Conservation (phyloP, 306 rosid genomes). For the Chamaecrista fasciculata region DNA sequence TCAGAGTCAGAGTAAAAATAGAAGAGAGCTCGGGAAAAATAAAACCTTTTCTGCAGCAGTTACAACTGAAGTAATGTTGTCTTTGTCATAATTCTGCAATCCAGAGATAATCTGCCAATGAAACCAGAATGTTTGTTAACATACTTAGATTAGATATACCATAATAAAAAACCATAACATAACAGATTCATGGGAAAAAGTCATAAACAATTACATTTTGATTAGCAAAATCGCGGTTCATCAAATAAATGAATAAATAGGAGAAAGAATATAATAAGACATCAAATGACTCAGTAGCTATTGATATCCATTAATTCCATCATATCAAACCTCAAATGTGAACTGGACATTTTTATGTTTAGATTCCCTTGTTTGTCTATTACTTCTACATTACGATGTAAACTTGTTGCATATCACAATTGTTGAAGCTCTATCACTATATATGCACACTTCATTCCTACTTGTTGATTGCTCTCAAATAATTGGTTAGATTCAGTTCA, state of each 20-base stretch:
- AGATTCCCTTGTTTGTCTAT: slow-evolving; percentile 8
- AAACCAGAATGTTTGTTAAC: slow-evolving; percentile 28
- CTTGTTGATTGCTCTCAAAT: slow-evolving; percentile 2
- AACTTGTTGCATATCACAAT: not conserved
- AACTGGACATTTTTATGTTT: not conserved
- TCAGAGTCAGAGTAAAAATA: not conserved
- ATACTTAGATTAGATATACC: not conserved
- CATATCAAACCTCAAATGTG: not conserved
- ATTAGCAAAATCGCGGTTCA: not conserved
- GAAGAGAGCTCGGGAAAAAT: not conserved
- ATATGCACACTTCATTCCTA: not conserved
- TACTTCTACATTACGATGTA: not conserved
- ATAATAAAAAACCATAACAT: not conserved
- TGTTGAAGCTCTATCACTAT: not conserved
- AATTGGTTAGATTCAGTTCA: not conserved
- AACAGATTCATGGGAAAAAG: not conserved
- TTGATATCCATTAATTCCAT: not conserved
- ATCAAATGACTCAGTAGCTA: not conserved
- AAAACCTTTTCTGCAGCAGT: slow-evolving; percentile 90
- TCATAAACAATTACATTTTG: not conserved
- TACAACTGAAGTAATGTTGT: slow-evolving; percentile 75
- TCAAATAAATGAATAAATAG: not conserved
- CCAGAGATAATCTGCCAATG: slow-evolving; percentile 81
- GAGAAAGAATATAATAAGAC: not conserved
- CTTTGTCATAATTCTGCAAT: slow-evolving; percentile 73